These are phyloP conservation scores for Phoma herbarum DNA, from an alignment of 2,329 filamentous ascomycete species.

Conservation along the genomic window DNA sequence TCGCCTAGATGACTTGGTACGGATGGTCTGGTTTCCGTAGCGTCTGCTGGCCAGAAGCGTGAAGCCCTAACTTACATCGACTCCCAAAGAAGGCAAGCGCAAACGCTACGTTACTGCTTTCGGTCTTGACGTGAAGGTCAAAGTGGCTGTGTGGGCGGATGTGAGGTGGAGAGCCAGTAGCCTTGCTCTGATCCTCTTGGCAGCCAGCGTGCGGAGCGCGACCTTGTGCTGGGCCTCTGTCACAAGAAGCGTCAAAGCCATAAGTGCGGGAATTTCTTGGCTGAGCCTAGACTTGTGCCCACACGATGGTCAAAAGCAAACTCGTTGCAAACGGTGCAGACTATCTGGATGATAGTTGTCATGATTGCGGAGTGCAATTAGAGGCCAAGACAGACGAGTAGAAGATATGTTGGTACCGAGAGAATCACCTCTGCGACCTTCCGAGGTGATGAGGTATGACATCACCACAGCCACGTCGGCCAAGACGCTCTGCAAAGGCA, in stretches of 20 bases:
- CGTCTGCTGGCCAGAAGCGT: conserved; percentile 8
- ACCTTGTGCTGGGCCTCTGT: conserved; percentile 15
- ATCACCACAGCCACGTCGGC: conserved; percentile 8
- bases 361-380: not conserved
- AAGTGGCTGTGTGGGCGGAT: conserved; percentile 19
- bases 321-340: not conserved
- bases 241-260: conserved; percentile 9
- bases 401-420: not conserved
- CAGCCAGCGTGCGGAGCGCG: conserved; percentile 1
- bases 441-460: not conserved
- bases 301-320: conserved; percentile 3
- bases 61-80: conserved; percentile 1
- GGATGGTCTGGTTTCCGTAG: conserved; percentile 34
- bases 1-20: conserved; percentile 40
- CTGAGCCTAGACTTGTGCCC: conserved; percentile 7
- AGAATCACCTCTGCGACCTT: not conserved
- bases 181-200: conserved; percentile 18
- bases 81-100: conserved; percentile 5
- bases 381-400: conserved; percentile 1
- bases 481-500: conserved; percentile 5
- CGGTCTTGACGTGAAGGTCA: not conserved
- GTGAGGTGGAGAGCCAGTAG: conserved; percentile 13
- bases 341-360: not conserved
- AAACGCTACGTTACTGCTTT: conserved; percentile 2
- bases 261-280: conserved; percentile 18